Conservation (phyloP, 805 yeast species). For the Kluyveromyces aestuarii region DNA sequence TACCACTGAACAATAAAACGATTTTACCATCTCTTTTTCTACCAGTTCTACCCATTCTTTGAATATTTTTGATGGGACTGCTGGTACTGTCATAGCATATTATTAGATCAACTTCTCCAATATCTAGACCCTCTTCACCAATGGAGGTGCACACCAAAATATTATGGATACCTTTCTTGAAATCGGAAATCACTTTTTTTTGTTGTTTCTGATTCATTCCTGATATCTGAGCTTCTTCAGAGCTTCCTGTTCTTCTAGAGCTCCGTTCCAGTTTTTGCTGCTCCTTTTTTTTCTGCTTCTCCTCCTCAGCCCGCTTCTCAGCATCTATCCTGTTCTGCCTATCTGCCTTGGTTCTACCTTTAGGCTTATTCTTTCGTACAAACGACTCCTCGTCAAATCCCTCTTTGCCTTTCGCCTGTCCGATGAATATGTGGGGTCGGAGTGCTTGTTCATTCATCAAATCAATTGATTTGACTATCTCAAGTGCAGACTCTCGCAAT, state of each 20-base stretch:
- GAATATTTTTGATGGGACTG: conserved; percentile 88
- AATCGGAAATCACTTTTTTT: conserved; percentile 63
- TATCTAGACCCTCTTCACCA: conserved; percentile 97
- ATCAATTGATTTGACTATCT: conserved; percentile 63
- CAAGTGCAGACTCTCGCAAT: conserved; percentile 81
- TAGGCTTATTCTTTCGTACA: conserved; percentile 35
- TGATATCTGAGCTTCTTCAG: conserved; percentile 63
- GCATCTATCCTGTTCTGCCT: conserved; percentile 26
- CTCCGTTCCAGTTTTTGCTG: conserved; percentile 28
- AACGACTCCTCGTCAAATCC: conserved; percentile 52
- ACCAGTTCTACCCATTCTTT: conserved; percentile 97
- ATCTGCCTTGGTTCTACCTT: conserved; percentile 35
- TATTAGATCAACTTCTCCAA: conserved; percentile 94
- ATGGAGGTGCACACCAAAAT: conserved; percentile 91
- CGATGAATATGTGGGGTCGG: conserved; percentile 82
- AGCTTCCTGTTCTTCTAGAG: conserved; percentile 44
- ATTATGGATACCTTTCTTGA: conserved; percentile 65
- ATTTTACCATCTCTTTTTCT: conserved; percentile 87
- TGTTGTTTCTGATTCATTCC: conserved; percentile 93
- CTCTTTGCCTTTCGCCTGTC: conserved; percentile 75
- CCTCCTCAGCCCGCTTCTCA: conserved; percentile 22
- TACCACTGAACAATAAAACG: conserved; percentile 60
- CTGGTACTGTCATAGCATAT: conserved; percentile 88
- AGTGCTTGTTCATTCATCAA: conserved; percentile 27
- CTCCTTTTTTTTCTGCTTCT: conserved; percentile 25